Evolutionary conservation across 2,329 filamentous ascomycete species (phyloP), one percentile per base, ranked within the genome.

Genomic region (Aulographum hederae): DNA sequence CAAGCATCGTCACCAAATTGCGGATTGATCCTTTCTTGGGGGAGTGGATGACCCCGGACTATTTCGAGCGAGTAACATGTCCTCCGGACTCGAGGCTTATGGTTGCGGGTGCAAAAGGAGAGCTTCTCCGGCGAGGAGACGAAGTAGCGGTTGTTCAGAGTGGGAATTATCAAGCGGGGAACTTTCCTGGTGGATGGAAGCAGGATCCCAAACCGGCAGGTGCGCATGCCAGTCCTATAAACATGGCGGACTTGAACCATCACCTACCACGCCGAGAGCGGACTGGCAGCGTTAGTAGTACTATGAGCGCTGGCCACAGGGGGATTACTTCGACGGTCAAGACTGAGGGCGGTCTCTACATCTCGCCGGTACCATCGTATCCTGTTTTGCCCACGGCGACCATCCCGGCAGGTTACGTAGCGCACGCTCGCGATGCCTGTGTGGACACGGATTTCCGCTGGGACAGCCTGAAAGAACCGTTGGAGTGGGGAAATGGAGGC

Each of bases 21-120:
- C 77, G 89, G 1, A 66, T 98, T 4, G 89, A 98, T 53, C 78
- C 85, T 0, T 94, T 91, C 47, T 64, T 98, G 0, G 86, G 89
- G 30, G 89, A 98, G 61, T 98, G 89, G 89, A 64, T 95, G 18
- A 80, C 78, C 2, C 81, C 84, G 1, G 77, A 85, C 46, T 98
- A 98, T 52, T 98, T 86, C 46, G 84, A 93, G 39, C 67, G 78
- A 32, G 94, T 94, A 40, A 86, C 79, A 0, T 80, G 84, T 3
- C 89, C 89, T 8, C 89, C 89, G 0, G 71, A 73, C 27, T 86
- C 82, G 3, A 69, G 76, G 3, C 68, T 89, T 56, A 91, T 98
- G 81, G 63, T 95, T 3, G 78, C 79, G 17, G 71, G 72, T 26
- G 86, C 89, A 18, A 95, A 94, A 53, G 79, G 80, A 16, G 81